These are phyloP conservation scores for Pseudogymnoascus sp. DNA, from an alignment of 2,329 filamentous ascomycete species.

Conservation along the genomic window DNA sequence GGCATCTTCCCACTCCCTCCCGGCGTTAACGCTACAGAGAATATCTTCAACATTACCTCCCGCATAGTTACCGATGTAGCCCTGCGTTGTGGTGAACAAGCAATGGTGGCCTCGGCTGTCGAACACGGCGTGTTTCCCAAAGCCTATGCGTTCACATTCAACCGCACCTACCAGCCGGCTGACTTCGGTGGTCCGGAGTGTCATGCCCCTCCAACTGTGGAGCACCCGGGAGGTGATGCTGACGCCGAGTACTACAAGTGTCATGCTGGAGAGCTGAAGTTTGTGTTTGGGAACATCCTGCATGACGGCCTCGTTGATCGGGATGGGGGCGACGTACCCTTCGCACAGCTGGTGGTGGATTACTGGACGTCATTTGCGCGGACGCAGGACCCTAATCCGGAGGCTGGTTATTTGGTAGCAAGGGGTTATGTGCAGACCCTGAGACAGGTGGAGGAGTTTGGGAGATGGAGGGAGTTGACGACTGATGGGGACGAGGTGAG, in stretches of 20 bases:
- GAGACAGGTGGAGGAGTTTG: slow-evolving; percentile 18
- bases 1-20: slow-evolving; percentile 18
- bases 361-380: slow-evolving; percentile 26
- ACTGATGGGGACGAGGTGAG: slow-evolving; percentile 14
- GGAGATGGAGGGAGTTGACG: slow-evolving; percentile 19
- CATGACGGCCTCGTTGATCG: slow-evolving; percentile 23
- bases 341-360: slow-evolving; percentile 23
- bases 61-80: slow-evolving; percentile 26
- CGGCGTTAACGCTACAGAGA: slow-evolving; percentile 16
- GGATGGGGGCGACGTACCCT: slow-evolving; percentile 27
- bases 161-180: slow-evolving; percentile 29
- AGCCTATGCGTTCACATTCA: slow-evolving; percentile 30
- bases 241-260: slow-evolving; percentile 31
- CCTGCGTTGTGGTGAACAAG: slow-evolving; percentile 27
- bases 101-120: slow-evolving; percentile 24
- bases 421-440: slow-evolving; percentile 22
- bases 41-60: slow-evolving; percentile 29
- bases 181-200: slow-evolving; percentile 15
- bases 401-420: slow-evolving; percentile 19
- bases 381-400: slow-evolving; percentile 21
- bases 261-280: slow-evolving; percentile 30
- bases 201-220: slow-evolving; percentile 19
- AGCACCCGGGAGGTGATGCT: slow-evolving; percentile 27
- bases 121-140: slow-evolving; percentile 27
- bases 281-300: slow-evolving; percentile 27